Evolutionary conservation across 352 stramenopile species (phyloP).

Genomic region (Pythium dissotocum): DNA sequence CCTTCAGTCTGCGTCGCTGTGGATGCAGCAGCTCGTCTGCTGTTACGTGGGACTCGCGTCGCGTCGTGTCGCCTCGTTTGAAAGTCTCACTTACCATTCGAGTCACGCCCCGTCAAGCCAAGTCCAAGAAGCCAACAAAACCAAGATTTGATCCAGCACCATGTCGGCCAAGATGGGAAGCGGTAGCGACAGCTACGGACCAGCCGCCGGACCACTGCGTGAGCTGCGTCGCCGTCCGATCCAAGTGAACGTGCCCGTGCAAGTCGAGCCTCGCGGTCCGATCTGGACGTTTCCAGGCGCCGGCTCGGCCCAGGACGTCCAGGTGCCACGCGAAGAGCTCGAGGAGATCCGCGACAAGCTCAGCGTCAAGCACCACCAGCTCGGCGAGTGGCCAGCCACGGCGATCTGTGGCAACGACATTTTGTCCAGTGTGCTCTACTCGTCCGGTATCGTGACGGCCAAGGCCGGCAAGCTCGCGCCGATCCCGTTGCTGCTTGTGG

Average conservation of each 20-base stretch:
- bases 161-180: neutral
- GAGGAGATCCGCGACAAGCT: slow-evolving; percentile 47
- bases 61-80: too few species aligned
- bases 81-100: neutral
- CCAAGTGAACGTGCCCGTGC: neutral
- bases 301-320: slow-evolving; percentile 24
- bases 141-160: neutral
- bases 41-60: too few species aligned
- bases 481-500: slow-evolving; percentile 68
- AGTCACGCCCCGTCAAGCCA: neutral
- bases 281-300: slow-evolving; percentile 41
- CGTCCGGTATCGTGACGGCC: slow-evolving; percentile 38
- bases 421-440: slow-evolving; percentile 73
- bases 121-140: too few species aligned
- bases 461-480: slow-evolving; percentile 73
- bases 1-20: neutral
- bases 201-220: neutral
- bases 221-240: neutral
- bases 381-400: slow-evolving; percentile 74
- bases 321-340: slow-evolving; percentile 30
- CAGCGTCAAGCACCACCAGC: slow-evolving; percentile 37
- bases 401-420: slow-evolving; percentile 89
- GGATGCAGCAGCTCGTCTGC: neutral
- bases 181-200: neutral
- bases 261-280: slow-evolving; percentile 32